phyloP scores from a whole-genome alignment of 306 rosid species.

The Styphnolobium japonicum region DNA sequence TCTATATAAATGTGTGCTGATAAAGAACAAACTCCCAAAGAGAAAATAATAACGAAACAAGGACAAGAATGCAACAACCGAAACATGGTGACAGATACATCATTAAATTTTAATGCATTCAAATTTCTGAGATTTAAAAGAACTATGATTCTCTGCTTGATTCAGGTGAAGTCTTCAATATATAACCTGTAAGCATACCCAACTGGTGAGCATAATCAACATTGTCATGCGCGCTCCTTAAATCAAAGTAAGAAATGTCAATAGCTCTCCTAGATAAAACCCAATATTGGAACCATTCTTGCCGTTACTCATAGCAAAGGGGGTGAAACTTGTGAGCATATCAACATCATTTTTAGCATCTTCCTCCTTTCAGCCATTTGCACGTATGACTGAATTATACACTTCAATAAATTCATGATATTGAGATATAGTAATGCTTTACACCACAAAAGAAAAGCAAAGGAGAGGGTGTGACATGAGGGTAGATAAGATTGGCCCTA shows the following conservation, averaged over 20 bases:
- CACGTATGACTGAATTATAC: background rate
- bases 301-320: background rate
- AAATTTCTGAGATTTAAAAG: background rate
- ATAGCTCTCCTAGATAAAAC: background rate
- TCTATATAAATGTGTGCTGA: background rate
- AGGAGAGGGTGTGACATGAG: background rate
- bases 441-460: conserved; percentile 11
- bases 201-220: background rate
- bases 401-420: conserved; percentile 18
- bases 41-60: conserved; percentile 11
- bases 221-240: no score
- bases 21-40: conserved; percentile 22
- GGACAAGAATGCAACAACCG: conserved; percentile 22
- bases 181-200: background rate
- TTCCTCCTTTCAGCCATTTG: background rate
- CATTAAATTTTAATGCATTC: background rate
- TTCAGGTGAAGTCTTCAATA: background rate
- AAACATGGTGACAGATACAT: background rate
- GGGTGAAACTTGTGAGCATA: background rate
- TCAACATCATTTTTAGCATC: background rate
- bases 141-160: background rate
- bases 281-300: background rate
- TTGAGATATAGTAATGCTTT: conserved; percentile 2
- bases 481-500: conserved; percentile 13
- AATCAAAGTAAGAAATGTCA: background rate